Evolutionary conservation across 352 stramenopile genomes (phyloP).

Genomic region (Elongisporangium senticosum): DNA sequence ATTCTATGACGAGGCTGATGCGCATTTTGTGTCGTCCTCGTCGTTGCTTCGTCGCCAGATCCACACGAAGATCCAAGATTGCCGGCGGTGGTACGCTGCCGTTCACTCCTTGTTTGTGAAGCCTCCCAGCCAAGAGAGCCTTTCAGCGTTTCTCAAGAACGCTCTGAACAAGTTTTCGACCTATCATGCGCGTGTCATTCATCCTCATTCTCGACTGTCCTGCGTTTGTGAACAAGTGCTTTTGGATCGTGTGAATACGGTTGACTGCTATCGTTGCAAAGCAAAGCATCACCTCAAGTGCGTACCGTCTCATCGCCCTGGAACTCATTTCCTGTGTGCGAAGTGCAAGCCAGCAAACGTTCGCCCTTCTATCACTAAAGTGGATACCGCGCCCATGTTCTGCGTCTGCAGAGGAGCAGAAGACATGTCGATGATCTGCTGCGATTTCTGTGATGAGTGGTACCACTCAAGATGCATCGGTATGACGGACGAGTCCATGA

Average conservation of each 20-base stretch:
- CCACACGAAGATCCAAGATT: conserved; percentile 58
- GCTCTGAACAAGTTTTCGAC: conserved; percentile 28
- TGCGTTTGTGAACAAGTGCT: conserved; percentile 74
- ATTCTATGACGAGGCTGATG: conserved; percentile 52
- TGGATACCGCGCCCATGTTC: conserved; percentile 28
- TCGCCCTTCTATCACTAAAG: background rate
- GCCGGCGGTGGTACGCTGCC: conserved; percentile 49
- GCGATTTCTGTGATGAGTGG: conserved; percentile 85
- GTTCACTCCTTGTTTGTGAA: conserved; percentile 56
- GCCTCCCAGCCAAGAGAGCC: conserved; percentile 19
- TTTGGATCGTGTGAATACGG: conserved; percentile 36
- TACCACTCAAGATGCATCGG: conserved; percentile 74
- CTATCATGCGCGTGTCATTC: conserved; percentile 9
- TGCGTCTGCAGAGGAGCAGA: conserved; percentile 68
- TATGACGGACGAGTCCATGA: conserved; percentile 46
- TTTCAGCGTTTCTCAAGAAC: conserved; percentile 40
- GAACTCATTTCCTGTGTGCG: conserved; percentile 11
- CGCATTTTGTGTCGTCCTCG: conserved; percentile 47
- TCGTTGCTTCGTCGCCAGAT: conserved; percentile 63
- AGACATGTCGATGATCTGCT: conserved; percentile 80
- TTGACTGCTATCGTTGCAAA: conserved; percentile 46
- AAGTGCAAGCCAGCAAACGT: conserved; percentile 9
- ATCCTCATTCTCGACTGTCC: conserved; percentile 26
- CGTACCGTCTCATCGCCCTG: conserved; percentile 19
- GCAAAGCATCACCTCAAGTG: conserved; percentile 57